Evolutionary conservation across 768 basidiomycete species (phyloP).

Genomic region (Kwoniella dendrophila): DNA sequence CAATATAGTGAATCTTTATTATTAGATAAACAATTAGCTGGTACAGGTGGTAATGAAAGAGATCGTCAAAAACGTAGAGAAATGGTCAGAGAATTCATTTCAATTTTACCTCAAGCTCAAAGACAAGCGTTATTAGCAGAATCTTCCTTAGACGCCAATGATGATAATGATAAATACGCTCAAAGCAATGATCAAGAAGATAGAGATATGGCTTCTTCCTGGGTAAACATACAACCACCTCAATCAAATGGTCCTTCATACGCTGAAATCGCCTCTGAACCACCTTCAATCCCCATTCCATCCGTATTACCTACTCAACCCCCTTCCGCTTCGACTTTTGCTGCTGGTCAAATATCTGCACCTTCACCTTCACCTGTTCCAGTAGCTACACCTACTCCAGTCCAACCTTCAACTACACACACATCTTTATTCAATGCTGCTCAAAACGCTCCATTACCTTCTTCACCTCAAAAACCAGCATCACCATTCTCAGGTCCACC

Average conservation of each 20-base stretch:
- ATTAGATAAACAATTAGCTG: conserved; percentile 44
- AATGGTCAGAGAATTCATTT: conserved; percentile 51
- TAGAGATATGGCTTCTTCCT: conserved; percentile 18
- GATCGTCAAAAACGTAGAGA: conserved; percentile 45
- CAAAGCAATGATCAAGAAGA: conserved; percentile 12
- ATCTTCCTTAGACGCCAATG: conserved; percentile 6
- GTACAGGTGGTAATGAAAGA: conserved; percentile 37
- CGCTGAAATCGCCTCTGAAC: conserved; percentile 17
- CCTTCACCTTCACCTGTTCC: no score
- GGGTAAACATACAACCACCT: conserved; percentile 7
- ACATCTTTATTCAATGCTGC: conserved; percentile 9
- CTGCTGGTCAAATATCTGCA: background rate
- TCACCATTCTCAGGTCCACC: conserved; percentile 49
- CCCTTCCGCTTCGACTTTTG: background rate
- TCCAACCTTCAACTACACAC: conserved; percentile 8
- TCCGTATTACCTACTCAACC: background rate
- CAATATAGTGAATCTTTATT: conserved; percentile 45
- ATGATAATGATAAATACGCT: conserved; percentile 5
- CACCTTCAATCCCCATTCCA: conserved; percentile 7
- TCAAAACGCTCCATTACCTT: background rate
- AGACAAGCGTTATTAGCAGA: conserved; percentile 33
- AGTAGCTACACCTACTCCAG: conserved; percentile 13
- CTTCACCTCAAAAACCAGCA: conserved; percentile 9
- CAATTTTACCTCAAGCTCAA: conserved; percentile 47
- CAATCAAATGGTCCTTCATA: background rate